A percentile compares a stretch with the other conserved stretches of the same genome.
phyloP scores from a whole-genome alignment of 2,329 filamentous ascomycete species.

The Dryadomyces quercus-mongolicae region DNA sequence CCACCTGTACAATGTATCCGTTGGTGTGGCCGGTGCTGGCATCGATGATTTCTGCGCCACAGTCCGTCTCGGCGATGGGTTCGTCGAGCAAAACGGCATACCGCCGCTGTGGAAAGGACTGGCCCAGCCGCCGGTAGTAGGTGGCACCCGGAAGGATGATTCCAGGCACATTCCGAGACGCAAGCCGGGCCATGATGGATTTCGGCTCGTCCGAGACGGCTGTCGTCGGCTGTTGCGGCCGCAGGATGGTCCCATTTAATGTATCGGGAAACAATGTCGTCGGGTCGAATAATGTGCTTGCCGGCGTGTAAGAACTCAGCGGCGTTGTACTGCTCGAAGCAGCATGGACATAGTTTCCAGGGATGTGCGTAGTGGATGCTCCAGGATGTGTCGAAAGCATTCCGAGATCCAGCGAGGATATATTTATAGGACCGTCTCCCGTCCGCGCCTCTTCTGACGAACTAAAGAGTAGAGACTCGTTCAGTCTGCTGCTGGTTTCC shows the following conservation, averaged over 20 bases:
- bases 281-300: too few species aligned
- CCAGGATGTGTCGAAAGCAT: too few species aligned
- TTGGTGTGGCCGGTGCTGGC: neutral
- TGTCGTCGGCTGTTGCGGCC: neutral
- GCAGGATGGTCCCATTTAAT: neutral
- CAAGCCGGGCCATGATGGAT: neutral
- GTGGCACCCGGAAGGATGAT: neutral
- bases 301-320: too few species aligned
- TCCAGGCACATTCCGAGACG: neutral
- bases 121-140: neutral
- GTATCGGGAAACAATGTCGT: neutral
- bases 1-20: constrained; percentile 3
- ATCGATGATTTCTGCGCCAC: neutral
- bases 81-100: constrained; percentile 2
- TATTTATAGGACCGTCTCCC: neutral
- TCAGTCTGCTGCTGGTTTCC: neutral
- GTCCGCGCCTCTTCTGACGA: neutral
- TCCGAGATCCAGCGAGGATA: neutral
- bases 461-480: neutral
- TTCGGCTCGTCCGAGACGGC: neutral
- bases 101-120: constrained; percentile 1
- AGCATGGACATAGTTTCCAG: too few species aligned
- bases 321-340: too few species aligned
- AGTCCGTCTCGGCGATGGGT: neutral
- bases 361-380: too few species aligned